phyloP scores from a whole-genome alignment of 2,329 filamentous ascomycete genomes.

The Scedosporium boydii region DNA sequence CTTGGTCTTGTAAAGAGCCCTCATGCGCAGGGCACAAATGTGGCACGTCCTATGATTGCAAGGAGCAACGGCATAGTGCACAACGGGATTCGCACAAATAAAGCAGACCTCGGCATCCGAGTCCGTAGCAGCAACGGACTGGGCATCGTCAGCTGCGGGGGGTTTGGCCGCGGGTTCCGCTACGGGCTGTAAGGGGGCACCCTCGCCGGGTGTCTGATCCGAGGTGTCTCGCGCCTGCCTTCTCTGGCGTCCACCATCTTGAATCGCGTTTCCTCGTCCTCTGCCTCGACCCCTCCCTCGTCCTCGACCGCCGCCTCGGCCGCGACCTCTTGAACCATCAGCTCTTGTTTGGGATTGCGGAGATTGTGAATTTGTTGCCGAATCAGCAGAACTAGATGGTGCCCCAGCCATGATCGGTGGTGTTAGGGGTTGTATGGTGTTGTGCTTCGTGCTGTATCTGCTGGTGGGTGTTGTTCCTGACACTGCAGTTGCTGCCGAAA shows the following conservation, averaged over 20 bases:
- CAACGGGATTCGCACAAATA: slow-evolving; percentile 87
- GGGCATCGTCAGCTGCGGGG: slow-evolving; percentile 8
- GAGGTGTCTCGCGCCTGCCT: slow-evolving; percentile 9
- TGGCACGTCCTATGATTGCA: slow-evolving; percentile 97
- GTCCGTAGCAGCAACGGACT: slow-evolving; percentile 21
- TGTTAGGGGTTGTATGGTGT: neutral
- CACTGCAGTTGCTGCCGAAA: no score
- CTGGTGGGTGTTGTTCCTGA: neutral
- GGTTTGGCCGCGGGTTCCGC: slow-evolving; percentile 3
- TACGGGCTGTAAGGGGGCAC: neutral
- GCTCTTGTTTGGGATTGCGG: neutral
- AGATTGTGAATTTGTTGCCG: neutral
- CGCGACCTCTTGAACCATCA: slow-evolving; percentile 16
- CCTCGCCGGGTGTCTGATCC: neutral
- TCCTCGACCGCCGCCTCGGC: slow-evolving; percentile 32
- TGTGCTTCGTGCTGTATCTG: neutral
- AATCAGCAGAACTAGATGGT: neutral
- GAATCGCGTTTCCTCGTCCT: slow-evolving; percentile 20
- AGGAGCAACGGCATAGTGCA: slow-evolving; percentile 79
- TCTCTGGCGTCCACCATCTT: slow-evolving; percentile 23
- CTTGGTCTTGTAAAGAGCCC: slow-evolving; percentile 92
- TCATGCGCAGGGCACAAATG: slow-evolving; percentile 83
- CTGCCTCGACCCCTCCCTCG: slow-evolving; percentile 28
- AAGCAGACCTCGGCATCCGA: slow-evolving; percentile 83
- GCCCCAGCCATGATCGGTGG: neutral